phyloP scores from a whole-genome alignment of 371 early-diverging fungal species.

The Fennellomyces sp. region DNA sequence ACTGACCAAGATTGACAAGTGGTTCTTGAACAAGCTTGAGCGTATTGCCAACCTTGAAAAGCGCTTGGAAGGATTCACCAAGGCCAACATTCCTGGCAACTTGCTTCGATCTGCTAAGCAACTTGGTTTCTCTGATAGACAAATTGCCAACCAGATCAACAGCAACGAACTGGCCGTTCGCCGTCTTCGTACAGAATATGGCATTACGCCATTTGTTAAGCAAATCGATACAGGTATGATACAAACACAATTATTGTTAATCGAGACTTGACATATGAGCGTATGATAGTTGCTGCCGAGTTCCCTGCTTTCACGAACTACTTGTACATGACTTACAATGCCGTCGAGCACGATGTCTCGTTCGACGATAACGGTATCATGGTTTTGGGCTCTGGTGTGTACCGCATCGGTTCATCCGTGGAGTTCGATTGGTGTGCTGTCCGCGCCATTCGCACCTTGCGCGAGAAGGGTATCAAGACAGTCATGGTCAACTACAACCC shows the following conservation, averaged over 20 bases:
- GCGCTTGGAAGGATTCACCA: constrained; percentile 50
- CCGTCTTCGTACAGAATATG: constrained; percentile 74
- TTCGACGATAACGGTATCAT: constrained; percentile 90
- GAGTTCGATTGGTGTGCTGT: constrained; percentile 99
- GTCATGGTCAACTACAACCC: constrained; percentile 98
- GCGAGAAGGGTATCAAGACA: constrained; percentile 81
- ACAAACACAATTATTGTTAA: constrained; percentile 45
- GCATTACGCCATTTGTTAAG: constrained; percentile 91
- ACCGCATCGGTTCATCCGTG: constrained; percentile 96
- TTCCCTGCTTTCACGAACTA: constrained; percentile 97
- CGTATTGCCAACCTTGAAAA: constrained; percentile 62
- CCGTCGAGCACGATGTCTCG: constrained; percentile 81
- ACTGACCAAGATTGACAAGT: constrained; percentile 90
- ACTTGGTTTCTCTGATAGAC: constrained; percentile 92
- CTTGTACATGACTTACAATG: constrained; percentile 95
- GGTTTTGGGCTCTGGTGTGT: constrained; percentile 96
- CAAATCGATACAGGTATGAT: constrained; percentile 87
- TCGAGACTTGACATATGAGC: too few species aligned
- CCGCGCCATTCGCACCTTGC: constrained; percentile 87
- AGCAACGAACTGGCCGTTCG: constrained; percentile 91
- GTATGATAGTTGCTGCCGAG: constrained; percentile 94
- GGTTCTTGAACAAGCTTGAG: constrained; percentile 93
- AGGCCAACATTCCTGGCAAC: constrained; percentile 54
- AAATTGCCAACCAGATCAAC: constrained; percentile 73
- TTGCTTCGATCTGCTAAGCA: constrained; percentile 81